phyloP scores from a whole-genome alignment of 306 rosid genomes.

The Vigna trinervia region DNA sequence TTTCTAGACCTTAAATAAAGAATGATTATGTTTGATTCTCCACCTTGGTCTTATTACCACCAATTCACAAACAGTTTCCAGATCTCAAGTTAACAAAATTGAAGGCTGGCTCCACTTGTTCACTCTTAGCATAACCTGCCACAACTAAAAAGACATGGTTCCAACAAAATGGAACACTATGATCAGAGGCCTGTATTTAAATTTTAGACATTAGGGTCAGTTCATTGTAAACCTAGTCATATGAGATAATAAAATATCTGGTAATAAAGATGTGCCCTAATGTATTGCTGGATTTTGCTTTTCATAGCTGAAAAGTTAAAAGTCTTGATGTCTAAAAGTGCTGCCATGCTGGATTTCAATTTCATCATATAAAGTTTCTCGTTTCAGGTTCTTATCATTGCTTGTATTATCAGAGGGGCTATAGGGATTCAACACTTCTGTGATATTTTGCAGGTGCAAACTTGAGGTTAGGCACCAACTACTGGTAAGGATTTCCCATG shows the following conservation, averaged over 20 bases:
- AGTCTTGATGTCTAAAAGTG: constrained; percentile 23
- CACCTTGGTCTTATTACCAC: constrained; percentile 27
- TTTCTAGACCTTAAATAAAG: constrained; percentile 33
- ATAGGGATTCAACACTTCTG: constrained; percentile 16
- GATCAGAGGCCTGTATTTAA: constrained; percentile 18
- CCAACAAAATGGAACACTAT: background rate
- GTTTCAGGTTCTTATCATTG: constrained; percentile 40
- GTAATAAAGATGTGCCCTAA: constrained; percentile 11
- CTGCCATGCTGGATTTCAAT: constrained; percentile 34
- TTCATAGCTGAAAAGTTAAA: constrained; percentile 41
- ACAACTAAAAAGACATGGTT: constrained; percentile 2
- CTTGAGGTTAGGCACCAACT: constrained; percentile 40
- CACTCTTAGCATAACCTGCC: background rate
- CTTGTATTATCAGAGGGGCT: constrained; percentile 28
- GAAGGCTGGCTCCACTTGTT: constrained; percentile 39
- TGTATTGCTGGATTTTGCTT: constrained; percentile 38
- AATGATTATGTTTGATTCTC: constrained; percentile 19
- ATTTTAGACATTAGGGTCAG: background rate
- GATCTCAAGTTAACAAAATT: constrained; percentile 28
- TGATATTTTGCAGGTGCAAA: constrained; percentile 32
- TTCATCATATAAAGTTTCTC: constrained; percentile 25
- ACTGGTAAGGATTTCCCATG: constrained; percentile 42
- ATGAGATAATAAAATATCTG: constrained; percentile 36
- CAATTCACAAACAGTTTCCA: constrained; percentile 18
- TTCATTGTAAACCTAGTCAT: background rate